Conservation (phyloP, 2,329 filamentous ascomycete genomes). For the Hirsutella rhossiliensis region DNA sequence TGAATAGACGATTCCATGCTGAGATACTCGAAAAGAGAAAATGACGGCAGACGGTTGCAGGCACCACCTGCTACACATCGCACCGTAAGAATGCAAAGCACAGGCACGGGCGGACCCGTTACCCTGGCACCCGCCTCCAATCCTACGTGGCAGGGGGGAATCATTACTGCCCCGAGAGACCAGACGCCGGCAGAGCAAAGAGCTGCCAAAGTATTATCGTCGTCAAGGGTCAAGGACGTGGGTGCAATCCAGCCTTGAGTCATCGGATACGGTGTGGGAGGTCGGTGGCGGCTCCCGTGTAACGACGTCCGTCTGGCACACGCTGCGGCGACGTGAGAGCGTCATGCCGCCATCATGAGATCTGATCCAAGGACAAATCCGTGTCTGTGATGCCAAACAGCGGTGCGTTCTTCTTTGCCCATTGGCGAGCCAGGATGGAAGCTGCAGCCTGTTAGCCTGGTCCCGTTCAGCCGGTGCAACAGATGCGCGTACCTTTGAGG, state of each 20-base stretch:
- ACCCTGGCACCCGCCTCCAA: not conserved
- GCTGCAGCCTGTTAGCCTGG: constrained; percentile 36
- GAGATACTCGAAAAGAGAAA: constrained; percentile 22
- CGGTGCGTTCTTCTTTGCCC: constrained; percentile 72
- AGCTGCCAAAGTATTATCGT: constrained; percentile 20
- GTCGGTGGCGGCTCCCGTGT: not conserved
- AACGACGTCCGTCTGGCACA: not conserved
- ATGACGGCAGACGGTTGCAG: constrained; percentile 19
- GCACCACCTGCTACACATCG: constrained; percentile 11
- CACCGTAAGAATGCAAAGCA: constrained; percentile 13
- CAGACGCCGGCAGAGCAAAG: constrained; percentile 4
- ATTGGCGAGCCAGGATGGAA: constrained; percentile 81
- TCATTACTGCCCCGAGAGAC: not conserved
- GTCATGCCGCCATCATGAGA: constrained; percentile 15
- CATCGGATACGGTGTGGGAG: constrained; percentile 12
- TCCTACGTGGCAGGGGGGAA: too few relatives aligned
- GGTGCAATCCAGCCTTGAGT: constrained; percentile 17
- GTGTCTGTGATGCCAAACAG: constrained; percentile 42
- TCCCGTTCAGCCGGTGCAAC: not conserved
- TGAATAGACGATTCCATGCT: constrained; percentile 20
- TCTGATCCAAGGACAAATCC: constrained; percentile 37
- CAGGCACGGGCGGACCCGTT: not conserved
- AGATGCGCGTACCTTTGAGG: constrained; percentile 67
- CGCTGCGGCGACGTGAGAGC: not conserved
- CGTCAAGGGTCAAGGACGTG: constrained; percentile 14